Conservation (phyloP, 495 filamentous ascomycete species). For the Choiromyces venosus region DNA sequence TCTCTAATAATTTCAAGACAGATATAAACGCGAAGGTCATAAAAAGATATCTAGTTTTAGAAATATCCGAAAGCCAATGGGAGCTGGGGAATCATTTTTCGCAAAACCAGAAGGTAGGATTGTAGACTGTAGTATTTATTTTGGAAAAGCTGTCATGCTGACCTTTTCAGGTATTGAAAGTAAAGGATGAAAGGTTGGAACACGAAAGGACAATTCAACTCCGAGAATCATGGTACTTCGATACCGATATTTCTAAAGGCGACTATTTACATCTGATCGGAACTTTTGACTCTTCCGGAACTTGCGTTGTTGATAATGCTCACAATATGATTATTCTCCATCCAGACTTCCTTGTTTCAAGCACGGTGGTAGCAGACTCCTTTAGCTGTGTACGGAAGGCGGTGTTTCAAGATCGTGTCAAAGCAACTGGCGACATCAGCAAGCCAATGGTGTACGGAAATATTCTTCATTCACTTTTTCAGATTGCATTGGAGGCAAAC, state of each 20-base stretch:
- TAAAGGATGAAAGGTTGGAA: conserved; percentile 67
- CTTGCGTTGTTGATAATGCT: conserved; percentile 67
- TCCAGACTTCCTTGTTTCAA: conserved; percentile 90
- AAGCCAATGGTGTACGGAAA: conserved; percentile 80
- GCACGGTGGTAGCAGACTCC: conserved; percentile 88
- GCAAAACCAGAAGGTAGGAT: conserved; percentile 30
- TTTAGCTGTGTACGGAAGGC: conserved; percentile 82
- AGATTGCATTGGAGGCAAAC: conserved; percentile 79
- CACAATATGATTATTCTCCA: conserved; percentile 86
- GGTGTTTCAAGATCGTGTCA: conserved; percentile 88
- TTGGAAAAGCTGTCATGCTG: conserved; percentile 1
- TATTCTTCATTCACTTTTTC: conserved; percentile 89
- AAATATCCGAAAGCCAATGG: conserved; percentile 30
- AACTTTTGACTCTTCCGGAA: conserved; percentile 61
- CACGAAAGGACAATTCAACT: conserved; percentile 63
- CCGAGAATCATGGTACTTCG: conserved; percentile 70
- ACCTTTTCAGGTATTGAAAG: conserved; percentile 59
- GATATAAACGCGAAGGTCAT: conserved; percentile 40
- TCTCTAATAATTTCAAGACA: conserved; percentile 40
- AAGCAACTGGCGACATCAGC: conserved; percentile 70
- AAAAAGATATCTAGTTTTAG: conserved; percentile 38
- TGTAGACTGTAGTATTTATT: neutral
- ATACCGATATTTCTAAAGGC: conserved; percentile 65
- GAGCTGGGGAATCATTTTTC: conserved; percentile 16
- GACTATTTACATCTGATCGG: conserved; percentile 81